Evolutionary conservation across 495 filamentous ascomycete genomes (phyloP).

Genomic region (Xylaria palmicola): DNA sequence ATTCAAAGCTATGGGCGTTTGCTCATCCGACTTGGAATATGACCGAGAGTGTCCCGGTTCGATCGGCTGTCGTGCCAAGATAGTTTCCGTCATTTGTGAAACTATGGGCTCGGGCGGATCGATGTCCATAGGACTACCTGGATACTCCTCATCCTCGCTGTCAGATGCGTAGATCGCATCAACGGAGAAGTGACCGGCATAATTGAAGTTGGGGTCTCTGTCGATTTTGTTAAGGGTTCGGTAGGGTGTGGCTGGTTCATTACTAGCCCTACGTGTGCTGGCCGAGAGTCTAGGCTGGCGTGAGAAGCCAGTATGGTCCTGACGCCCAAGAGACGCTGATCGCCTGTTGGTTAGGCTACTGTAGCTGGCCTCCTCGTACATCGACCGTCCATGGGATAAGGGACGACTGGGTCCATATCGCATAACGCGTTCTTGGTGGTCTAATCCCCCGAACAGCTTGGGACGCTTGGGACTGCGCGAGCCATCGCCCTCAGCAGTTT

Average conservation of each 20-base stretch:
- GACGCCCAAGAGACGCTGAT: background rate
- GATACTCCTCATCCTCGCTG: conserved; percentile 12
- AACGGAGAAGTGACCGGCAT: conserved; percentile 10
- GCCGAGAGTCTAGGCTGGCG: too few relatives aligned
- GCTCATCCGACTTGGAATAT: background rate
- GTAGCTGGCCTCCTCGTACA: background rate
- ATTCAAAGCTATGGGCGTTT: conserved; percentile 4
- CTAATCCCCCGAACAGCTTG: background rate
- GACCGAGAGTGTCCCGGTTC: background rate
- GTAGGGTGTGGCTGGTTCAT: background rate
- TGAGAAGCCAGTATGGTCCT: background rate
- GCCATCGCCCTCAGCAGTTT: background rate
- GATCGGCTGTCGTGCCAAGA: background rate
- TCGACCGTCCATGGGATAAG: background rate
- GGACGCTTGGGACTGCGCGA: background rate
- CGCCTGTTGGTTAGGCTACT: background rate
- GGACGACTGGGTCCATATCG: background rate
- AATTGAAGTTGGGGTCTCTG: background rate
- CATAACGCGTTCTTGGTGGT: background rate
- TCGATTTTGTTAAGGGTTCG: background rate
- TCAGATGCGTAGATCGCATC: conserved; percentile 5
- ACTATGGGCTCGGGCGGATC: conserved; percentile 7
- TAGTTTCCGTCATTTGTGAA: background rate
- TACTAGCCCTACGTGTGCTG: background rate
- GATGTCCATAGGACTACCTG: conserved; percentile 10